A percentile compares a stretch with the other conserved stretches of the same genome.
phyloP scores from a whole-genome alignment of 768 basidiomycete species.

The Boletus eberwhitei region DNA sequence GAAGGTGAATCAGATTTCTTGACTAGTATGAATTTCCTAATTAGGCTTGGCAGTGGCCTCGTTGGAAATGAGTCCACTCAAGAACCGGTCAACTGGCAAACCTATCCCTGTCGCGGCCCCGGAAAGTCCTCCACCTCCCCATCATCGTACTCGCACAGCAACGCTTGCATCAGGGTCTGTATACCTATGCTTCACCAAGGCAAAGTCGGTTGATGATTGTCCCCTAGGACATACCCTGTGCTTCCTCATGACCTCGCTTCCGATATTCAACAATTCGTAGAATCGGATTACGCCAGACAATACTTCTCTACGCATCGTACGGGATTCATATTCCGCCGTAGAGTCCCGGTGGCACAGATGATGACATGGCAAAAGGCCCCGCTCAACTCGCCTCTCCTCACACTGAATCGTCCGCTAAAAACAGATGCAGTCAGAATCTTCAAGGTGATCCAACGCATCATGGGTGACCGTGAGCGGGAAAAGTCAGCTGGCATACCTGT shows the following conservation, averaged over 20 bases:
- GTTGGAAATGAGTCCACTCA: conserved; percentile 70
- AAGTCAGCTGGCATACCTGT: conserved; percentile 48
- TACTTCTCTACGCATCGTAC: conserved; percentile 91
- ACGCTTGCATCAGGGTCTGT: conserved; percentile 67
- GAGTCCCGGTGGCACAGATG: conserved; percentile 78
- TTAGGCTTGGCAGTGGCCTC: conserved; percentile 50
- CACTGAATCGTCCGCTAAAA: conserved; percentile 59
- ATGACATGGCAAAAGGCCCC: conserved; percentile 90
- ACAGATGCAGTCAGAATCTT: conserved; percentile 83
- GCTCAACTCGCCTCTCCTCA: conserved; percentile 70
- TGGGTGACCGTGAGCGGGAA: conserved; percentile 88
- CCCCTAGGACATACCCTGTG: conserved; percentile 63
- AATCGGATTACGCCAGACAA: conserved; percentile 79
- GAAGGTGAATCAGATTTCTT: conserved; percentile 44
- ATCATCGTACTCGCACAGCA: conserved; percentile 31
- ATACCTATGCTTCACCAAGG: neutral
- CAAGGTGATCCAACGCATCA: conserved; percentile 86
- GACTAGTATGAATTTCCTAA: neutral
- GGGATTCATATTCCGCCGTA: conserved; percentile 81
- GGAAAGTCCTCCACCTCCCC: conserved; percentile 21
- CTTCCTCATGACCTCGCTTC: conserved; percentile 77
- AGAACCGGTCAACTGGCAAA: conserved; percentile 54
- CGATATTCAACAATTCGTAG: conserved; percentile 84
- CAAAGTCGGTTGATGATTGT: conserved; percentile 8
- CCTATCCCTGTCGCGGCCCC: conserved; percentile 58